A percentile compares a stretch with the other conserved stretches of the same genome.
These are phyloP conservation scores for Lasiodiplodia gonubiensis DNA, from an alignment of 2,329 filamentous ascomycete genomes.

Conservation along the genomic window DNA sequence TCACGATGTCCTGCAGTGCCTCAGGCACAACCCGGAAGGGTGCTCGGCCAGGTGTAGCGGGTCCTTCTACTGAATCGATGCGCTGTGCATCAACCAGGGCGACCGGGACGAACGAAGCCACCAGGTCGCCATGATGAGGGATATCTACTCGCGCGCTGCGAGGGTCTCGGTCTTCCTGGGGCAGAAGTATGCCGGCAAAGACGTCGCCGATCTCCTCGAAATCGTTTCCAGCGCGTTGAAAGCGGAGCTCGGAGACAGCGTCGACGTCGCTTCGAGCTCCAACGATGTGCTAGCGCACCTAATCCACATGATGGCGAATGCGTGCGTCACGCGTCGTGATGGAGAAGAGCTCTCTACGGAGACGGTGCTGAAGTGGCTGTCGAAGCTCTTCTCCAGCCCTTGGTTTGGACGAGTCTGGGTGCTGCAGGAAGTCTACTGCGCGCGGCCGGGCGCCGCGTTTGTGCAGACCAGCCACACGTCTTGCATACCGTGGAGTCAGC, in stretches of 20 bases:
- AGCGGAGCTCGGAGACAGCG: not conserved
- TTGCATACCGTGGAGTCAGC: not conserved
- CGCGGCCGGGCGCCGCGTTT: not conserved
- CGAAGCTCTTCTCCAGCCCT: not conserved
- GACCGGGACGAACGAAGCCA: slow-evolving; percentile 29
- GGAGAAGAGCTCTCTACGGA: not conserved
- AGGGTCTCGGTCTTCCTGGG: slow-evolving; percentile 30
- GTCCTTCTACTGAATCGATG: slow-evolving; percentile 30
- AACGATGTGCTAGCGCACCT: not conserved
- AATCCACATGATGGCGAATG: no score
- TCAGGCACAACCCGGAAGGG: not conserved
- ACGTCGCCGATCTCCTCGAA: no score
- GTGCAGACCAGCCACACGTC: not conserved
- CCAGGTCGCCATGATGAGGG: slow-evolving; percentile 31
- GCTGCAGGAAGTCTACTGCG: not conserved
- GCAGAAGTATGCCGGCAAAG: not conserved
- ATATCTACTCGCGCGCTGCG: slow-evolving; percentile 29
- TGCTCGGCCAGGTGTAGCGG: not conserved
- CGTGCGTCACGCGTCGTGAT: no score
- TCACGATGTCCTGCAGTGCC: not conserved
- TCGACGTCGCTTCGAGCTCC: not conserved
- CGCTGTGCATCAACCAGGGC: slow-evolving; percentile 33
- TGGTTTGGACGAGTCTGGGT: slow-evolving; percentile 11
- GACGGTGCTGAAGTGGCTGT: not conserved
- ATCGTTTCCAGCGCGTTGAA: no score